A percentile compares a stretch with the other conserved stretches of the same genome.
Conservation (phyloP, 208 protist genomes). For the Wallacemonas sp. region DNA sequence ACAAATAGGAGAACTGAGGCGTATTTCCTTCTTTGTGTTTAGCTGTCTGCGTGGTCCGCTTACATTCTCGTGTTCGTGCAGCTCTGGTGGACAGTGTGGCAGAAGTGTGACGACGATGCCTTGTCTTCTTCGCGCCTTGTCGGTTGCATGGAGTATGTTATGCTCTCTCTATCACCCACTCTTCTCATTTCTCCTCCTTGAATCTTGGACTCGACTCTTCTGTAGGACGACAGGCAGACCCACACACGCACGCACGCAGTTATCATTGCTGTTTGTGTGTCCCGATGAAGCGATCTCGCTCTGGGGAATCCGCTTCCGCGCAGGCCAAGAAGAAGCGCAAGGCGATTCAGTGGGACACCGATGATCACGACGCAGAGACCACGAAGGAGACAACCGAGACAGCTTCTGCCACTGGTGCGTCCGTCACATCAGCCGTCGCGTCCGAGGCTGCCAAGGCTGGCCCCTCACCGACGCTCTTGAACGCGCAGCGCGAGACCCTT, state of each 20-base stretch:
- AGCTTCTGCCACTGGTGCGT: no score
- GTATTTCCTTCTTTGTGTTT: no score
- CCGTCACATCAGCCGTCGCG: not conserved
- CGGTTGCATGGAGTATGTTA: not conserved
- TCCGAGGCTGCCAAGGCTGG: not conserved
- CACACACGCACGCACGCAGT: no score
- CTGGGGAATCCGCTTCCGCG: not conserved
- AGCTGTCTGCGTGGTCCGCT: no score
- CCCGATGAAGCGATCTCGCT: not conserved
- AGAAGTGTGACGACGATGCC: no score
- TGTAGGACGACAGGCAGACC: not conserved
- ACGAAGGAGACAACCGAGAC: not conserved
- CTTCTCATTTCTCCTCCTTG: not conserved
- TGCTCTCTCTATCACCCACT: constrained; percentile 4
- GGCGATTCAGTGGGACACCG: not conserved
- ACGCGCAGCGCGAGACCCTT: constrained; percentile 40
- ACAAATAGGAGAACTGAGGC: no score
- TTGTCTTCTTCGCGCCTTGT: not conserved
- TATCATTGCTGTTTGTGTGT: no score
- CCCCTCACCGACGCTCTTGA: not conserved
- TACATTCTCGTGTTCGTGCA: no score
- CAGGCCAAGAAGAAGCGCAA: not conserved
- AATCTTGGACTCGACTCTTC: not conserved
- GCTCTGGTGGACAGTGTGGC: no score
- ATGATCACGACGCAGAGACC: not conserved